These are phyloP conservation scores for Vitis rotundifolia DNA, from an alignment of 164 flowering plant genomes.

Conservation along the genomic window DNA sequence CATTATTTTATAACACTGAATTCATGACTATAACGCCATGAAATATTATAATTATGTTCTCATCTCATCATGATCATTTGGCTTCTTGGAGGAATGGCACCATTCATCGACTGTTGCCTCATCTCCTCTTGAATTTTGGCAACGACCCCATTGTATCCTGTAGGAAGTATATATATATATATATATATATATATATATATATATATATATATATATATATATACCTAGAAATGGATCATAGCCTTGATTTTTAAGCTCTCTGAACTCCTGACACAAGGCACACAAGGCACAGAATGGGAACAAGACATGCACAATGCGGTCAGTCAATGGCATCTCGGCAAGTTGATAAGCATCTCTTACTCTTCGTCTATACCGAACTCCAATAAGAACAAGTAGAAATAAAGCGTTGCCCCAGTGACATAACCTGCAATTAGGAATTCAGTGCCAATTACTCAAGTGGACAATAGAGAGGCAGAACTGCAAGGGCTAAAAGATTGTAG, in stretches of 20 bases:
- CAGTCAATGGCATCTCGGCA: slow-evolving; percentile 4
- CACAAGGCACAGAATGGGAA: slow-evolving; percentile 7
- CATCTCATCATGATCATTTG: slow-evolving; percentile 4
- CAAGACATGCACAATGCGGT: neutral
- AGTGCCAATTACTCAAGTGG: too few relatives aligned
- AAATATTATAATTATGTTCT: too few relatives aligned
- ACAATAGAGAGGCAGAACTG: too few relatives aligned
- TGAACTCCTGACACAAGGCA: slow-evolving; percentile 13
- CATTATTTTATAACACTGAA: too few relatives aligned
- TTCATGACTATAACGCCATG: too few relatives aligned
- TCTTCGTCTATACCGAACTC: slow-evolving; percentile 1
- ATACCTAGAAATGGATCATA: slow-evolving; percentile 12
- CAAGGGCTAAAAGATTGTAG: too few relatives aligned
- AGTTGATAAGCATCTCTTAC: slow-evolving; percentile 1
- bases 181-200: neutral
- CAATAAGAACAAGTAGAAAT: slow-evolving; percentile 3
- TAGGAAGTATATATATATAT: neutral
- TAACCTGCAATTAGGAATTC: neutral
- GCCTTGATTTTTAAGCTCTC: slow-evolving; percentile 15
- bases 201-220: too few relatives aligned
- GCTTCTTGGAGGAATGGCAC: neutral
- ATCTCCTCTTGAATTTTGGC: neutral
- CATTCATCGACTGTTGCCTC: neutral
- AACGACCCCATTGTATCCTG: slow-evolving; percentile 6
- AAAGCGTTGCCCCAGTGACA: slow-evolving; percentile 4